Conservation (phyloP, 2,329 filamentous ascomycete genomes). For the Colletotrichum sp. region DNA sequence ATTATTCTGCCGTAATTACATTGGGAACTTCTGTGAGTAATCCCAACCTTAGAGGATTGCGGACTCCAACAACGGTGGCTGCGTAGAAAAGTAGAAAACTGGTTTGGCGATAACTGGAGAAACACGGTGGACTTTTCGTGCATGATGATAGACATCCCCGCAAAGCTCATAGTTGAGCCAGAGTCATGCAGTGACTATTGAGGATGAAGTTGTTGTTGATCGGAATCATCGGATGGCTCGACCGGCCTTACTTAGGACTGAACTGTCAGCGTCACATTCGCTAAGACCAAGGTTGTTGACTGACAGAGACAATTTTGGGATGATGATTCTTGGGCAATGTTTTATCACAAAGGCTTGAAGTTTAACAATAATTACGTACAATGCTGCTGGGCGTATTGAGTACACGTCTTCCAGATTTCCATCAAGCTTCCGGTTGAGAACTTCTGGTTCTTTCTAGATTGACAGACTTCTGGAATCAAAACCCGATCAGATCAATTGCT, state of each 20-base stretch:
- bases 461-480: neutral
- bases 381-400: neutral
- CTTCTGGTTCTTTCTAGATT: neutral
- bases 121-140: neutral
- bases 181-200: neutral
- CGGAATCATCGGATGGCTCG: neutral
- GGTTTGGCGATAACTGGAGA: neutral
- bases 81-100: neutral
- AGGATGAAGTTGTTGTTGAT: neutral
- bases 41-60: neutral
- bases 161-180: neutral
- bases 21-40: neutral
- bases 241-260: neutral
- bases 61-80: rapidly evolving
- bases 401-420: neutral
- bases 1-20: neutral
- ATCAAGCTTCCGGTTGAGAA: neutral
- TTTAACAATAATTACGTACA: neutral
- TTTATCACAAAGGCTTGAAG: neutral
- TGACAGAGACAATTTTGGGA: neutral
- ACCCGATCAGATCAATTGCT: neutral
- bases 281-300: neutral
- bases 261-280: neutral
- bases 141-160: neutral
- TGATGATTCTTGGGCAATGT: neutral